Evolutionary conservation across 75 land plant species (phyloP).

Genomic region (Cunninghamia lanceolata): DNA sequence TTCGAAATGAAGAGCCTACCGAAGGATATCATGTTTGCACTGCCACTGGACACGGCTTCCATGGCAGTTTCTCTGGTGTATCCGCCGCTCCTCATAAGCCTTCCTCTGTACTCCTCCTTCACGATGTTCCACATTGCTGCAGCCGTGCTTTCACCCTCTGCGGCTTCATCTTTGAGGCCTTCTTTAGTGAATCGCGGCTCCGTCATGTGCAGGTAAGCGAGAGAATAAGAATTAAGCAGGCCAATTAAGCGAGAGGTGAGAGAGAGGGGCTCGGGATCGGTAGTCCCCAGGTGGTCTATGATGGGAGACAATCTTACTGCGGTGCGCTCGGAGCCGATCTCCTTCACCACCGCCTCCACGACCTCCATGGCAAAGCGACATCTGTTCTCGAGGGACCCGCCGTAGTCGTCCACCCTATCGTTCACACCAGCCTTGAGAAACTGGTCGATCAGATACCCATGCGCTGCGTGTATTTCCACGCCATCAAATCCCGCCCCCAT

Average conservation of each 20-base stretch:
- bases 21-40: constrained; percentile 71
- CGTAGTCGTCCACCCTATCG: constrained; percentile 71
- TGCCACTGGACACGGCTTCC: constrained; percentile 50
- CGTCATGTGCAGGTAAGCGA: constrained; percentile 70
- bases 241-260: constrained; percentile 51
- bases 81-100: constrained; percentile 66
- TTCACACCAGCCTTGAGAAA: constrained; percentile 88
- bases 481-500: constrained; percentile 82
- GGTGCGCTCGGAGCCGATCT: constrained; percentile 54
- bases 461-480: constrained; percentile 82
- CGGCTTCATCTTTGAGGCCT: constrained; percentile 35
- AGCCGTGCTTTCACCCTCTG: constrained; percentile 22
- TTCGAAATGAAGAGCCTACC: constrained; percentile 76
- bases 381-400: constrained; percentile 65
- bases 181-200: constrained; percentile 69
- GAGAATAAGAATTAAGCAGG: constrained; percentile 38
- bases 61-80: constrained; percentile 56
- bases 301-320: constrained; percentile 71
- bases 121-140: constrained; percentile 1
- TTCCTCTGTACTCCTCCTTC: constrained; percentile 43
- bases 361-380: constrained; percentile 52
- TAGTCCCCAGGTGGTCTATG: constrained; percentile 75
- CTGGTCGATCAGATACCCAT: constrained; percentile 88
- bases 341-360: constrained; percentile 38
- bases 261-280: constrained; percentile 49